A percentile compares a stretch with the other conserved stretches of the same genome.
Evolutionary conservation across 306 rosid genomes (phyloP).

Genomic region (Ochetophila trinervis): DNA sequence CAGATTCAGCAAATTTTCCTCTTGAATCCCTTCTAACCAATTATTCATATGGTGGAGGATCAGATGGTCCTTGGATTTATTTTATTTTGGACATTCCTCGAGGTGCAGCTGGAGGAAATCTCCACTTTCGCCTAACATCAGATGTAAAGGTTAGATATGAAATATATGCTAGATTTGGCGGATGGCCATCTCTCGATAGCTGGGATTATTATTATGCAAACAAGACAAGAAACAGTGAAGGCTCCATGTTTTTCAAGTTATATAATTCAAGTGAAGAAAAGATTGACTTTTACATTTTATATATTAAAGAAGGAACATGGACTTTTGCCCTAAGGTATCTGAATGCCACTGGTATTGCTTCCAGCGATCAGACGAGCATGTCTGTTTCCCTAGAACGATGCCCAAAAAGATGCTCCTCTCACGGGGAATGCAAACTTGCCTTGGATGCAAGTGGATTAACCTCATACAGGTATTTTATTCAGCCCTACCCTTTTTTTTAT

Average conservation of each 20-base stretch:
- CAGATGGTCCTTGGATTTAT: slow-evolving; percentile 65
- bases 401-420: slow-evolving; percentile 78
- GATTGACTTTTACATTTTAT: slow-evolving; percentile 72
- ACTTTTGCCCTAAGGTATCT: slow-evolving; percentile 68
- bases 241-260: slow-evolving; percentile 67
- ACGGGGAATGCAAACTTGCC: slow-evolving; percentile 61
- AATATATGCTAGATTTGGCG: slow-evolving; percentile 85
- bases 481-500: slow-evolving; percentile 18
- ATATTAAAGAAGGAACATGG: slow-evolving; percentile 94
- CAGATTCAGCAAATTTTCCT: slow-evolving; percentile 61
- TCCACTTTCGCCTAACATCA: slow-evolving; percentile 60
- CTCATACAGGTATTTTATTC: slow-evolving; percentile 63
- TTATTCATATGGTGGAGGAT: slow-evolving; percentile 39
- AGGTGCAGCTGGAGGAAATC: slow-evolving; percentile 88
- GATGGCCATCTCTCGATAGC: slow-evolving; percentile 72
- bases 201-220: slow-evolving; percentile 85
- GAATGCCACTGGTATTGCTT: slow-evolving; percentile 32
- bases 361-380: slow-evolving; percentile 57
- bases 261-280: slow-evolving; percentile 62
- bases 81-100: slow-evolving; percentile 71
- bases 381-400: slow-evolving; percentile 89
- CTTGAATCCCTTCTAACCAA: slow-evolving; percentile 65
- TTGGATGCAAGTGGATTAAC: slow-evolving; percentile 86
- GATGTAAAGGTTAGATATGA: slow-evolving; percentile 52
- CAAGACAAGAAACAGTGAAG: slow-evolving; percentile 67